Percentiles rank a stretch among this genome's conserved stretches.
phyloP scores from a whole-genome alignment of 164 flowering plant genomes.

The Stephania japonica region DNA sequence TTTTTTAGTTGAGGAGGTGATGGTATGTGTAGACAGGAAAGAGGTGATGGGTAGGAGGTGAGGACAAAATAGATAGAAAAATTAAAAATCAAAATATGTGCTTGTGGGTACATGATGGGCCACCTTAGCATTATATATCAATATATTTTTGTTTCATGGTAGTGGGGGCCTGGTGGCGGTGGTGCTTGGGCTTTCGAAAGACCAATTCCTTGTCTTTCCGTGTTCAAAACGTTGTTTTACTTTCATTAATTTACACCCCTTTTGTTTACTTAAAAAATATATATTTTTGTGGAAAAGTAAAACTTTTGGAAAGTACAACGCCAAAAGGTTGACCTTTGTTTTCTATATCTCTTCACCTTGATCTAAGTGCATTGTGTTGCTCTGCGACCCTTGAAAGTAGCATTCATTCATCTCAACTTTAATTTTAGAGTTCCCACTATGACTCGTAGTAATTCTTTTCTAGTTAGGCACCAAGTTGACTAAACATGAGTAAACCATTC shows the following conservation, averaged over 20 bases:
- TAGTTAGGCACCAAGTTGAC: neutral
- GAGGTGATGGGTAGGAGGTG: no score
- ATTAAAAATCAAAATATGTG: no score
- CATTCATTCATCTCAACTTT: neutral
- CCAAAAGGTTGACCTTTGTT: neutral
- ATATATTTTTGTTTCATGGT: no score
- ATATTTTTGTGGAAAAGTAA: neutral
- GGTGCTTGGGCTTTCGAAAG: slow-evolving; percentile 27
- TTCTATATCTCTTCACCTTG: neutral
- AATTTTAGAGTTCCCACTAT: neutral
- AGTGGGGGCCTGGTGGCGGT: neutral
- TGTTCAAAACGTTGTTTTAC: neutral
- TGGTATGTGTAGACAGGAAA: no score
- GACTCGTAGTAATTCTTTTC: neutral
- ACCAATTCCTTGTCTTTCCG: neutral
- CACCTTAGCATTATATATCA: no score
- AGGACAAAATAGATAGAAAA: no score
- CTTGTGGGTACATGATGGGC: no score
- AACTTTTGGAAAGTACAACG: slow-evolving; percentile 1
- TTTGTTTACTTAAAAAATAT: neutral
- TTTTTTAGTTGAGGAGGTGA: no score
- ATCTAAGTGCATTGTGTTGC: neutral
- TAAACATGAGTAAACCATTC: neutral
- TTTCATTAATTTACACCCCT: neutral
- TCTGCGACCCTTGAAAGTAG: neutral